Base-by-base conservation (phyloP, 1,139 yeast species). In the Taiozyma sp. region DNA sequence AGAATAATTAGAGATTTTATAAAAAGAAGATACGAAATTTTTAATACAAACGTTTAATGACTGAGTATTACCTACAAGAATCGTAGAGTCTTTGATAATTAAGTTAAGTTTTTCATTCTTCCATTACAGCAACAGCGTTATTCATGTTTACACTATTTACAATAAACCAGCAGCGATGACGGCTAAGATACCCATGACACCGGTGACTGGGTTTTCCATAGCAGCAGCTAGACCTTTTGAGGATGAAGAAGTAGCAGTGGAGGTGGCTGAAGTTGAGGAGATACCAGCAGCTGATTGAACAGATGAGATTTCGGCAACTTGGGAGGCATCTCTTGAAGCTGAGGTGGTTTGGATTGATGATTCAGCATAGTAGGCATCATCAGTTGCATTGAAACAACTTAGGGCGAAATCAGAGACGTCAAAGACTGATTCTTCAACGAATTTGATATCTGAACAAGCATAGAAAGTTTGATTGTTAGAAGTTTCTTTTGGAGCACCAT, bases 331-430 rank as follows among this genome's bases (percentile, higher is more conserved):
- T 45, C 56, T 55, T 4, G 55, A 49, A 43, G 57, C 56, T 34
- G 56, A 51, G 19, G 58, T 58, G 29, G 61, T 55, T 42, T 56
- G 56, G 24, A 58, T 56, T 8, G 63, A 58, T 19, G 59, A 53
- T 47, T 50, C 61, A n/a, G 51, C 16, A 59, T 68, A 68, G 59
- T 66, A 68, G 50, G 63, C 60, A 49, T 67, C 63, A 50, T 66
- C 63, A 44, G 75, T 67, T 48, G 72, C 72, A 56, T 71, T 71
- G 68, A 71, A 71, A 61, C 75, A 71, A 45, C 64, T 53, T 37
- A 61, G 50, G 9, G 74, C 70, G 48, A 52, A 61, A 42, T 64
- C 65, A 11, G 71, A 55, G 43, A 63, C 58, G 46, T 66, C 63
- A 56, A 71, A 71, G 39, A 67, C 68, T 11, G 62, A 57, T 50